Conservation (phyloP, 441 rosid species). For the Corymbia calophylla region DNA sequence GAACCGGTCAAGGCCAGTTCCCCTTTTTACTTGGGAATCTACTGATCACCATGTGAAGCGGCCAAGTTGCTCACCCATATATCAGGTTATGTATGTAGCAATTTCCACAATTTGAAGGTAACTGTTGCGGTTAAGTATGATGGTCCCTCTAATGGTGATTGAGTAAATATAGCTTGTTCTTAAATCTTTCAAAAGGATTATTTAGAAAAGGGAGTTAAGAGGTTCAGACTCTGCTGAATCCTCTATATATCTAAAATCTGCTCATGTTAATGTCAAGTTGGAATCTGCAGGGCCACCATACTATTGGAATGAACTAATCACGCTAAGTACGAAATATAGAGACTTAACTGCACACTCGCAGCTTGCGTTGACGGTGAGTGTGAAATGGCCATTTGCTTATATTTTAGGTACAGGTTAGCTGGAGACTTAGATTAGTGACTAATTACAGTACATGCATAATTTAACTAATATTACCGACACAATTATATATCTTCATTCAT, state of each 20-base stretch:
- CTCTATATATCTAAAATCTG: neutral
- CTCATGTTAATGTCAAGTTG: slow-evolving; percentile 41
- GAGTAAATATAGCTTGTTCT: neutral
- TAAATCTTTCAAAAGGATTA: neutral
- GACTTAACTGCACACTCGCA: slow-evolving; percentile 85
- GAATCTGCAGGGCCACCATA: slow-evolving; percentile 67
- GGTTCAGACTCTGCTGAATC: neutral
- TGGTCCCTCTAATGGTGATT: neutral
- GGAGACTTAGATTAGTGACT: neutral
- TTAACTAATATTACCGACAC: neutral
- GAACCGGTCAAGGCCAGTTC: neutral
- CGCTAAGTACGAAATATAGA: slow-evolving; percentile 74
- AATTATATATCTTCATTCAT: neutral
- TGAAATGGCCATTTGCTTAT: neutral
- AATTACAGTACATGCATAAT: neutral
- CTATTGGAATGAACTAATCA: slow-evolving; percentile 87
- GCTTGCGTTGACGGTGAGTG: slow-evolving; percentile 76
- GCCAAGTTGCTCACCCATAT: too few relatives aligned
- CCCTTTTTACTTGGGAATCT: neutral
- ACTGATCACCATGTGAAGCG: neutral
- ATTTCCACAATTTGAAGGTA: neutral
- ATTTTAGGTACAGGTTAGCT: neutral
- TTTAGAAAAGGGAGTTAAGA: neutral
- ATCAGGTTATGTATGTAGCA: too few relatives aligned
- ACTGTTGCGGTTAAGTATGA: neutral